Evolutionary conservation across 2,329 filamentous ascomycete genomes (phyloP), one percentile per base, ranked within the genome.

Genomic region (Claviceps sorghi): DNA sequence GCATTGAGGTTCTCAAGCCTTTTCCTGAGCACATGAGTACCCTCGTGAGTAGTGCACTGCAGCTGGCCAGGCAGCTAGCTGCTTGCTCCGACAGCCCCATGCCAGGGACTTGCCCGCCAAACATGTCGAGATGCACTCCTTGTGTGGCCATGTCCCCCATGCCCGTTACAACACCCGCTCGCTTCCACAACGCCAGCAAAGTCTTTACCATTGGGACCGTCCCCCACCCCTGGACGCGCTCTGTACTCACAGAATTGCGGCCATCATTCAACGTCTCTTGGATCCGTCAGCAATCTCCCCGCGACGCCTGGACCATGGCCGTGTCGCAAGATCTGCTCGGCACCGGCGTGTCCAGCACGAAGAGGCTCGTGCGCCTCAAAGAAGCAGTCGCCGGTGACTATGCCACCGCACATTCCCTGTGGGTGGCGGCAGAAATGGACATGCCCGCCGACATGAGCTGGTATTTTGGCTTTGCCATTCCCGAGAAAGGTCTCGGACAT

Each of bases 181-280:
- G 76, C 19, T 93, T 88, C 66, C 77, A 77, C 52, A 95, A 96
- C 66, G 77, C 76, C 4, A 82, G 83, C 15, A 74, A 73, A 1
- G 64, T 84, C 17, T 97, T 89, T 70, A 88, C 85, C 2, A 86
- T 98, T 57, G 89, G 85, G 54, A 86, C 83, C 0, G 84, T 97
- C 13, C 91, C 91, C 0, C 93, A 98, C 64, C 93, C 93, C 0
- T 95, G 89, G 72, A 96, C 90, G 1, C 74, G 88, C 43, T 78
- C 82, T 51, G 78, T 81, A 13, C 72, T 97, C 19, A 75, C 80
- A 54, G 76, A 80, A 57, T 76, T 80, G 53, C 74, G 78, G 42
- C 74, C 80, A 2, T 69, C 75, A 1, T 71, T 87, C 48, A 83
- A 83, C 48, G 68, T 83, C 1, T 66, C 72, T 8, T 84, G 80